These are phyloP conservation scores for Trypethelium eluteriae DNA, from an alignment of 495 filamentous ascomycete species.

Conservation along the genomic window DNA sequence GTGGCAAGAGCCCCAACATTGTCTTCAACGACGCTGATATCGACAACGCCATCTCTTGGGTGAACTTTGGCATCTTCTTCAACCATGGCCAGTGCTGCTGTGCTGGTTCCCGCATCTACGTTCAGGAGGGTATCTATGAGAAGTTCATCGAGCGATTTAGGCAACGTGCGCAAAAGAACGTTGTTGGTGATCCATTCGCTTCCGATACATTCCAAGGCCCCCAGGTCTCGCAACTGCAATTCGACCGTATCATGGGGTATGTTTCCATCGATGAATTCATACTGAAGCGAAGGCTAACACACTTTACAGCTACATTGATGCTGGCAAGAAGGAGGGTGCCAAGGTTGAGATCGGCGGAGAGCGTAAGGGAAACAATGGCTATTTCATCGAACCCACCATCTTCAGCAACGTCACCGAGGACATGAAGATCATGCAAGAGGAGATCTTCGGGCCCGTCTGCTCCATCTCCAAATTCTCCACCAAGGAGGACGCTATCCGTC, in stretches of 20 bases:
- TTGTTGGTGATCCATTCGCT: conserved; percentile 87
- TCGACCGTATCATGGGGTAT: conserved; percentile 88
- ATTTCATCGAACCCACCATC: conserved; percentile 97
- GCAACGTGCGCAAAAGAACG: conserved; percentile 71
- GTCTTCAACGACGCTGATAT: conserved; percentile 94
- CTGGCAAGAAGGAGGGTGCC: conserved; percentile 80
- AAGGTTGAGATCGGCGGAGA: conserved; percentile 78
- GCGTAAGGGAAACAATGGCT: conserved; percentile 82
- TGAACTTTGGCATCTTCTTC: conserved; percentile 98
- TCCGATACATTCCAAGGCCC: conserved; percentile 91
- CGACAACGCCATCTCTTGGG: conserved; percentile 92
- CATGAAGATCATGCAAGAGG: conserved; percentile 99
- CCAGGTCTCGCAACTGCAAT: conserved; percentile 90
- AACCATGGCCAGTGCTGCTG: conserved; percentile 99
- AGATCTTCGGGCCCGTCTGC: conserved; percentile 96
- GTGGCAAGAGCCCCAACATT: conserved; percentile 97
- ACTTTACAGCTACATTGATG: conserved; percentile 65
- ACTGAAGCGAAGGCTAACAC: conserved; percentile 17
- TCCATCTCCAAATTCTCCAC: conserved; percentile 89
- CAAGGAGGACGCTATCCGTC: conserved; percentile 72
- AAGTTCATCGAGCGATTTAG: conserved; percentile 87
- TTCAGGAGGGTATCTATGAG: conserved; percentile 93
- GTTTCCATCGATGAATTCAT: conserved; percentile 14
- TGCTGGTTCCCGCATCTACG: conserved; percentile 89
- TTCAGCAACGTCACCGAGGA: conserved; percentile 80